Conservation (phyloP, 305 asterid genomes). For the Fraxinus nigra region DNA sequence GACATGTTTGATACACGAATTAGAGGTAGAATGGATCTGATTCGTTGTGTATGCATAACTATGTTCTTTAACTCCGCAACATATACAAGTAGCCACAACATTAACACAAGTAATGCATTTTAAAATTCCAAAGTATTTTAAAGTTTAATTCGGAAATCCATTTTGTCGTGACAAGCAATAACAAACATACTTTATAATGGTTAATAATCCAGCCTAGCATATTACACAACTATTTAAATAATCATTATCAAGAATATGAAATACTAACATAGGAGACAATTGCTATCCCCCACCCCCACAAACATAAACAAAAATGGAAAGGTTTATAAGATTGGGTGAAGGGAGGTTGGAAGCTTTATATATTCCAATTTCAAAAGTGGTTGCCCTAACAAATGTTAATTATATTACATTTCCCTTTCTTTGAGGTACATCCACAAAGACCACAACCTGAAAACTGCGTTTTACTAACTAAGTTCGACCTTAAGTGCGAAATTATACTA, state of each 20-base stretch:
- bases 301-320: neutral
- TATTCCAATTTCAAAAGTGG: neutral
- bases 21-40: no score
- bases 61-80: no score
- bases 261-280: neutral
- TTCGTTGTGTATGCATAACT: neutral
- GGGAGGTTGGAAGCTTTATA: neutral
- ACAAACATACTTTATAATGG: neutral
- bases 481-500: no score
- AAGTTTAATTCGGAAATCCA: neutral
- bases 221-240: neutral
- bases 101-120: neutral
- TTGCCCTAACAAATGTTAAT: neutral
- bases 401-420: no score
- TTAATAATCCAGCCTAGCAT: neutral
- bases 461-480: no score
- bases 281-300: neutral
- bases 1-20: no score
- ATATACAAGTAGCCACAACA: neutral
- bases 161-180: neutral
- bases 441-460: no score
- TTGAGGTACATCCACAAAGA: no score
- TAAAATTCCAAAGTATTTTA: neutral
- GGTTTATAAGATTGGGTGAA: neutral
- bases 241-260: neutral